These are phyloP conservation scores for Trichoderma sp. DNA, from an alignment of 2,329 filamentous ascomycete genomes.

Conservation along the genomic window DNA sequence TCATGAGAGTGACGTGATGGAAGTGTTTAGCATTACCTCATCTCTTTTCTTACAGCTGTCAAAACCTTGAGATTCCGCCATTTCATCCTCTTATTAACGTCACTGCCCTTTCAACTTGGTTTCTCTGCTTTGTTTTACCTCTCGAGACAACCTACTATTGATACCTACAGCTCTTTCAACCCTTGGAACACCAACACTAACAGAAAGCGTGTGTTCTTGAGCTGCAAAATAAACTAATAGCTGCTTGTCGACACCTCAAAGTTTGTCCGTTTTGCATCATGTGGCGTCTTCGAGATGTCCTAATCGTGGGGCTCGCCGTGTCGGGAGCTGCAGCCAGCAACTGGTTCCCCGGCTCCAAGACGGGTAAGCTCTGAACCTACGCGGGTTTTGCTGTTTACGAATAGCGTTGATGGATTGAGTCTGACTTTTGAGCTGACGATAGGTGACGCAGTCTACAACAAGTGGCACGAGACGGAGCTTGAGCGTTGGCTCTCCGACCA, in stretches of 20 bases:
- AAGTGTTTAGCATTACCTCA: conserved; percentile 18
- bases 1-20: conserved; percentile 21
- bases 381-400: background rate
- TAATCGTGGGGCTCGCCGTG: conserved; percentile 69
- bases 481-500: conserved; percentile 95
- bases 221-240: background rate
- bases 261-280: conserved; percentile 49
- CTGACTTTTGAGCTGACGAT: conserved; percentile 1
- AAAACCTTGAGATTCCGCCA: background rate
- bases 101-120: background rate
- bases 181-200: background rate
- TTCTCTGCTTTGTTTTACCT: background rate
- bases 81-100: background rate
- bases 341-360: conserved; percentile 74
- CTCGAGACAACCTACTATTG: background rate
- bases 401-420: background rate
- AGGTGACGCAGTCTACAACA: conserved; percentile 77
- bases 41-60: background rate
- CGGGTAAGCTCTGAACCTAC: conserved; percentile 57
- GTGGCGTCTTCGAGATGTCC: conserved; percentile 70
- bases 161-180: background rate
- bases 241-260: background rate
- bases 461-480: conserved; percentile 97
- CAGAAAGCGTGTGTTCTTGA: background rate
- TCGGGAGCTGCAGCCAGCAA: conserved; percentile 68